Conservation (phyloP, 2,329 filamentous ascomycete genomes). For the Teratosphaeria destructans region DNA sequence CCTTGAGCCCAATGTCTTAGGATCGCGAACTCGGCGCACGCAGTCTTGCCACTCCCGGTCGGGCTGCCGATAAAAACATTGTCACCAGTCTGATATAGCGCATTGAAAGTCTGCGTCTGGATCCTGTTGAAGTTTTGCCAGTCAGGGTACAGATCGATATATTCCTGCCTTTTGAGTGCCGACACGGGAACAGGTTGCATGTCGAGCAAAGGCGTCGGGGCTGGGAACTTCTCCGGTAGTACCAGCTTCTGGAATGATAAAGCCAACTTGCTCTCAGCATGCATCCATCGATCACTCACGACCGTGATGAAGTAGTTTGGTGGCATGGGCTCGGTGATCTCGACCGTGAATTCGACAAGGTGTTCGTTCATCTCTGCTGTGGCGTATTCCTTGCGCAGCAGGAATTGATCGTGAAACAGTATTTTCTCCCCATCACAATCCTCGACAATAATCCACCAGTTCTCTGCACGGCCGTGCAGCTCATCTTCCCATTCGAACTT, state of each 20-base stretch:
- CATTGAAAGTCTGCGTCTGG: slow-evolving; percentile 94
- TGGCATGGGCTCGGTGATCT: slow-evolving; percentile 94
- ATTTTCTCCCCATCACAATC: slow-evolving; percentile 97
- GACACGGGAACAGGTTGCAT: slow-evolving; percentile 83
- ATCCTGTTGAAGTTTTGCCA: slow-evolving; percentile 94
- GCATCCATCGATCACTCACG: slow-evolving; percentile 95
- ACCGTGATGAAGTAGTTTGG: slow-evolving; percentile 98
- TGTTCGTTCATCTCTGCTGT: slow-evolving; percentile 82
- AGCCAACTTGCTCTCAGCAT: slow-evolving; percentile 84
- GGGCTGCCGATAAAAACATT: slow-evolving; percentile 91
- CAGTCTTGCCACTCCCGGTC: slow-evolving; percentile 89
- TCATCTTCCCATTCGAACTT: slow-evolving; percentile 94
- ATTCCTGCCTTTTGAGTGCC: slow-evolving; percentile 78
- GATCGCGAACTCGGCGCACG: slow-evolving; percentile 90
- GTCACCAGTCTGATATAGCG: slow-evolving; percentile 79
- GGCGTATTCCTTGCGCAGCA: slow-evolving; percentile 83
- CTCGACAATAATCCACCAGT: slow-evolving; percentile 94
- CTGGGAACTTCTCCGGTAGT: slow-evolving; percentile 87
- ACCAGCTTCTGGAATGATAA: slow-evolving; percentile 93
- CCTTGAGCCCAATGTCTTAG: slow-evolving; percentile 73
- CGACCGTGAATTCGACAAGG: slow-evolving; percentile 88
- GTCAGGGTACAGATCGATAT: slow-evolving; percentile 66
- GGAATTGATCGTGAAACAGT: slow-evolving; percentile 86
- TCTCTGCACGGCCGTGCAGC: slow-evolving; percentile 78
- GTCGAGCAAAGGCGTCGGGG: slow-evolving; percentile 84